These are phyloP conservation scores for Colletotrichum kahawae DNA, from an alignment of 2,329 filamentous ascomycete species.

Conservation along the genomic window DNA sequence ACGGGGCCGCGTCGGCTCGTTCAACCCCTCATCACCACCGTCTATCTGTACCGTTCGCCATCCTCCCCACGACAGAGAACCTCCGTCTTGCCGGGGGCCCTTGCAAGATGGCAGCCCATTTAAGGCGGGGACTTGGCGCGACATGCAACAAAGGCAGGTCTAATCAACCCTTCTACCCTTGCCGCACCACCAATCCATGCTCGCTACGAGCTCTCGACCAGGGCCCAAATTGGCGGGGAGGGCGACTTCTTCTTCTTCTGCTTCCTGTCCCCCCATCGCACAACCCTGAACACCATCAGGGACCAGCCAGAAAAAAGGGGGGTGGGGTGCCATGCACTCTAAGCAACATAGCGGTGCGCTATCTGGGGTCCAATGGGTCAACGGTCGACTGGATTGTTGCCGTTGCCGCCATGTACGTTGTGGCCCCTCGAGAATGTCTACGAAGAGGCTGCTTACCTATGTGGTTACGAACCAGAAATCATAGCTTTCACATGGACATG, in stretches of 20 bases:
- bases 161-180: not conserved
- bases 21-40: slow-evolving; percentile 10
- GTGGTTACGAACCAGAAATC: slow-evolving; percentile 9
- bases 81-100: slow-evolving; percentile 3
- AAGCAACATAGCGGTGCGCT: slow-evolving; percentile 14
- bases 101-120: slow-evolving; percentile 1
- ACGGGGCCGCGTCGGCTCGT: slow-evolving; percentile 17
- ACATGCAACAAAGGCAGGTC: not conserved
- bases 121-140: not conserved
- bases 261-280: not conserved
- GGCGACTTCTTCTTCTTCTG: slow-evolving; percentile 2
- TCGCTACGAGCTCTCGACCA: slow-evolving; percentile 11
- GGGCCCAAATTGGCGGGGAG: not conserved
- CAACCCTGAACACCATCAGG: slow-evolving; percentile 6
- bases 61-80: not conserved
- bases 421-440: not conserved
- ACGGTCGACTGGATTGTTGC: slow-evolving; percentile 1
- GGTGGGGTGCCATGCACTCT: slow-evolving; percentile 1
- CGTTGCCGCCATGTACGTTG: slow-evolving; percentile 1
- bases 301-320: slow-evolving; percentile 11
- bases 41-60: slow-evolving; percentile 10
- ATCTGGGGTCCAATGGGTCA: slow-evolving; percentile 5
- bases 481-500: slow-evolving; percentile 9
- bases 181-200: slow-evolving; percentile 5
- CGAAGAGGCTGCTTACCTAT: slow-evolving; percentile 18